These are phyloP conservation scores for Gossypium sturtianum DNA, from an alignment of 345 rosid genomes.

Conservation along the genomic window DNA sequence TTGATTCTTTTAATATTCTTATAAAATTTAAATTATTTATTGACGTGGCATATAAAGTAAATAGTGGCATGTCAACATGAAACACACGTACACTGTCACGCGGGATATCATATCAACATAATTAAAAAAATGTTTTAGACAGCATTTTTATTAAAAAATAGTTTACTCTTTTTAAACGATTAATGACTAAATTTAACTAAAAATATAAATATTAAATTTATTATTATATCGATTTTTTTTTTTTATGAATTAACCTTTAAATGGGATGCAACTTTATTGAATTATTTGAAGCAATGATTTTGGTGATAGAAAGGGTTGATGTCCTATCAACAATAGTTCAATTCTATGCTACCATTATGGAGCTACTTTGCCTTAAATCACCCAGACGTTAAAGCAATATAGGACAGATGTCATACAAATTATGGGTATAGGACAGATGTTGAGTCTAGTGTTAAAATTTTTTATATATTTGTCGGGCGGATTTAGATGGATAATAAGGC, in stretches of 20 bases:
- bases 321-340: background rate
- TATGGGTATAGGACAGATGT: background rate
- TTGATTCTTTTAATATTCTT: too few relatives aligned
- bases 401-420: background rate
- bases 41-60: too few relatives aligned
- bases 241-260: rapidly evolving
- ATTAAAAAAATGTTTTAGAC: too few relatives aligned
- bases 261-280: background rate
- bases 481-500: rapidly evolving
- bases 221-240: background rate
- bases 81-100: rapidly evolving
- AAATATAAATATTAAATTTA: too few relatives aligned
- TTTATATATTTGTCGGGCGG: rapidly evolving
- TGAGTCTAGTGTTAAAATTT: too few relatives aligned
- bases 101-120: too few relatives aligned
- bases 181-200: too few relatives aligned
- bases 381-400: background rate
- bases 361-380: background rate
- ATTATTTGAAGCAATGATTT: background rate
- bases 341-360: background rate
- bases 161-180: too few relatives aligned
- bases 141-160: rapidly evolving
- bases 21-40: too few relatives aligned
- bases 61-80: too few relatives aligned
- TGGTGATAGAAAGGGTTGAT: background rate